Base-by-base conservation (phyloP, 805 yeast genomes). In the Myxozyma nipponensis region DNA sequence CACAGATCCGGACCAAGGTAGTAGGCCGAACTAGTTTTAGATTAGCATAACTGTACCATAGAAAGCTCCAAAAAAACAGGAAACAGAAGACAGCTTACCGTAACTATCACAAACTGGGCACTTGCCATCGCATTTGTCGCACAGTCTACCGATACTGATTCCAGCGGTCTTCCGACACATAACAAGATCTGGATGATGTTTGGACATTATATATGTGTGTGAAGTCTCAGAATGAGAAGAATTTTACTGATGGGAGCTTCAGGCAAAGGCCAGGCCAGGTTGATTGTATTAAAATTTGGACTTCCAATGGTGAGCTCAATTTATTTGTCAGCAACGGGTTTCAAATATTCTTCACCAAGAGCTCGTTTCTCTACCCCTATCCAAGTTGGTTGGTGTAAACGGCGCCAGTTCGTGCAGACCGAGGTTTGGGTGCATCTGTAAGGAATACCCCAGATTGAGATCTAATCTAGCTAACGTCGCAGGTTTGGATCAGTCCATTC, bases 81-180 rank as follows among this genome's bases (percentile, higher is more conserved):
- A n/a, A n/a, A 38, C 25, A 46, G 10, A 25, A 26, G 42, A 24
- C 15, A 10, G 47, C 56, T 1, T 41, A 54, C 56, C 95, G 58
- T 76, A 78, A 1, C 95, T 84, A 63, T 89, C 97, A 66, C 98
- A 90, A 2, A 81, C 73, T 2, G 96, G 96, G 62, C 98, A 90
- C 58, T 81, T 76, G 1, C 96, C 97, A 64, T 90, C 96, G 66
- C 98, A 90, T 65, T 77, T 85, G 28, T 79, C 81, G 62, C 98
- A 90, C 2, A 90, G 72, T 44, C 74, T 70, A 0, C 95, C 98
- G 3, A 78, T 65, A 17, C 71, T 68, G 0, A 81, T 76, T 0
- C 97, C 97, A 1, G 96, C 88, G 60, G 81, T 93, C 64, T 84
- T 86, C 76, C 85, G 71, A 64, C 98, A 90, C 71, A 83, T 81